phyloP scores from a whole-genome alignment of 2,329 filamentous ascomycete species.

The Leptographium lundbergii region DNA sequence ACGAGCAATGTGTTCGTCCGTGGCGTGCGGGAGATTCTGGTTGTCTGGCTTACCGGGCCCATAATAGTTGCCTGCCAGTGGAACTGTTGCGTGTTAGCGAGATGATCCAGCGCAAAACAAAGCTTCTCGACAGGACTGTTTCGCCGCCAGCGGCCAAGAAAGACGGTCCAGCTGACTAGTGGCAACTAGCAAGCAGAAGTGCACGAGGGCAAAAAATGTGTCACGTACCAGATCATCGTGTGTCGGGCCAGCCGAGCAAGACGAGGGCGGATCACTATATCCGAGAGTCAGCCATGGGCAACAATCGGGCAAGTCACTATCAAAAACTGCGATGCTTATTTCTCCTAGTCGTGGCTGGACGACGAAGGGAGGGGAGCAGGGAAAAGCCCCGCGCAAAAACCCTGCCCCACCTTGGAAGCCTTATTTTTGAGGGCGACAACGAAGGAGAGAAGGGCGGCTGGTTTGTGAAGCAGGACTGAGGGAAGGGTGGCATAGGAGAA shows the following conservation, averaged over 20 bases:
- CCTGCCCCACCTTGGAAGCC: slow-evolving; percentile 12
- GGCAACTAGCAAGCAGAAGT: no score
- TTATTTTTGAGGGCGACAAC: slow-evolving; percentile 6
- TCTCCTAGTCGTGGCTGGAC: neutral
- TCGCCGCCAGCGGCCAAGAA: neutral
- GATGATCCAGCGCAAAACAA: neutral
- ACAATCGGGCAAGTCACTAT: neutral
- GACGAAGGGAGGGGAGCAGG: slow-evolving; percentile 3
- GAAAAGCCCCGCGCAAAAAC: neutral
- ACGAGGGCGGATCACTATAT: slow-evolving; percentile 86
- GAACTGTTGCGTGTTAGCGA: slow-evolving; percentile 47
- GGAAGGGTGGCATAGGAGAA: neutral
- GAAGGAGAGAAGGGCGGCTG: neutral
- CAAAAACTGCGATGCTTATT: neutral
- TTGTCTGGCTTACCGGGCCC: slow-evolving; percentile 69
- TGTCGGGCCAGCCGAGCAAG: slow-evolving; percentile 92
- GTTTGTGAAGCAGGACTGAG: neutral
- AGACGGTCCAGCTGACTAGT: neutral
- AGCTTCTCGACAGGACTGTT: neutral
- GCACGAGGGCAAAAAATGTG: neutral
- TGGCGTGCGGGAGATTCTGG: neutral
- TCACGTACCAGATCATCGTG: slow-evolving; percentile 92
- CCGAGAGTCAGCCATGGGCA: slow-evolving; percentile 15
- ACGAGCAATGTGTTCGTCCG: neutral
- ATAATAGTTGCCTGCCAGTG: slow-evolving; percentile 99